These are phyloP conservation scores for Cicer bijugum DNA, from an alignment of 306 rosid species.

Conservation along the genomic window DNA sequence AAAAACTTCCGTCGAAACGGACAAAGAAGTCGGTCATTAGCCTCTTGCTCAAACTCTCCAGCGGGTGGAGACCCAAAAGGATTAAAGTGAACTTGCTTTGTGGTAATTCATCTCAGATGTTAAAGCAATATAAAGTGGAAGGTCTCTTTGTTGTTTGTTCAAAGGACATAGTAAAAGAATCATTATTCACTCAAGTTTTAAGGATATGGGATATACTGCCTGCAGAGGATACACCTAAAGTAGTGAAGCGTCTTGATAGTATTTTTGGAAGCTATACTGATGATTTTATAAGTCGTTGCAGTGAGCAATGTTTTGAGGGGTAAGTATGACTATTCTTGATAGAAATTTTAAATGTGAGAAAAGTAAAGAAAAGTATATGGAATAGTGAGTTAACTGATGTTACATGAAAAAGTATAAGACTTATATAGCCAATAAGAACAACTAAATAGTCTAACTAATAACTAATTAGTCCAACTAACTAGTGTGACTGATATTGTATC, in stretches of 20 bases:
- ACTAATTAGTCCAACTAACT: no score
- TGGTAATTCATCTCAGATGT: conserved; percentile 56
- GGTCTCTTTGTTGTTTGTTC: conserved; percentile 58
- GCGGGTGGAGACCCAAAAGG: conserved; percentile 79
- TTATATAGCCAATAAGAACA: no score
- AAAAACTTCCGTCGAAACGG: conserved; percentile 45
- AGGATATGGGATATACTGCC: conserved; percentile 77
- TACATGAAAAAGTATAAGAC: no score
- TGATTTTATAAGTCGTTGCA: conserved; percentile 59
- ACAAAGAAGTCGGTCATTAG: conserved; percentile 54
- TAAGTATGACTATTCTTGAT: conserved; percentile 33
- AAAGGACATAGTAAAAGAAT: conserved; percentile 61
- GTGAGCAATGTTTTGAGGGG: conserved; percentile 61
- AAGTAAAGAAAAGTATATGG: no score
- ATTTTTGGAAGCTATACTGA: conserved; percentile 64
- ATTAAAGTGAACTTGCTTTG: conserved; percentile 43
- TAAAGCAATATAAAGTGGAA: conserved; percentile 67
- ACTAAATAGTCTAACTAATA: no score
- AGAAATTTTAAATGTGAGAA: no score
- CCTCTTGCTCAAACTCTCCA: conserved; percentile 65
- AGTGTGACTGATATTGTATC: no score
- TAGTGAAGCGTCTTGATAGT: conserved; percentile 61
- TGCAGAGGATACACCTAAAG: conserved; percentile 60
- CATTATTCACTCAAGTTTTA: conserved; percentile 55
- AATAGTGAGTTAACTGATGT: no score